Evolutionary conservation across 2,329 filamentous ascomycete species (phyloP).

Genomic region (Venturia pyrina): DNA sequence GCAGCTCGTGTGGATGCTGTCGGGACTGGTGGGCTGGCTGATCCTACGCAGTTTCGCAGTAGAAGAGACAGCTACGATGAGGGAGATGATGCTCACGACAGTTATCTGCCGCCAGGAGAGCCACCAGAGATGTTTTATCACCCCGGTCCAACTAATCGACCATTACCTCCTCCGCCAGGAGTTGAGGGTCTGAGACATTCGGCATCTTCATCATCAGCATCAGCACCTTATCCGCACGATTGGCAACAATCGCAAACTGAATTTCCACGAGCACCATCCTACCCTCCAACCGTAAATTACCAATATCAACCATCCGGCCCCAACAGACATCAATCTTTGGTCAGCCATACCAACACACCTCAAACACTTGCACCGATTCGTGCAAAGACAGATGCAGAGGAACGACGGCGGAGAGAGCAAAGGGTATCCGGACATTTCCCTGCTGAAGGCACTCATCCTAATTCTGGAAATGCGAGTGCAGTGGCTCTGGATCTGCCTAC

Average conservation of each 20-base stretch:
- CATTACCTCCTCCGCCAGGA: conserved; percentile 55
- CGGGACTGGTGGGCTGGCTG: conserved; percentile 79
- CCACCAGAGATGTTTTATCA: conserved; percentile 92
- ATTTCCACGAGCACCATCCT: conserved; percentile 11
- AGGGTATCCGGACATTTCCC: conserved; percentile 22
- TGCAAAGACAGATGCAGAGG: conserved; percentile 89
- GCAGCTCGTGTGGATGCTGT: conserved; percentile 74
- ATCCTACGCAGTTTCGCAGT: conserved; percentile 48
- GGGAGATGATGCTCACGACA: conserved; percentile 61
- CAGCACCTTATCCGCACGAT: conserved; percentile 44
- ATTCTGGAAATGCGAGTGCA: conserved; percentile 33
- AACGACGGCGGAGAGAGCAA: conserved; percentile 33
- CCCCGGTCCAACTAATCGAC: conserved; percentile 57
- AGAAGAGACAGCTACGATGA: conserved; percentile 83
- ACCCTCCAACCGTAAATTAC: conserved; percentile 1
- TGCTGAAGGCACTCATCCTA: conserved; percentile 43
- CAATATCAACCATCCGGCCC: conserved; percentile 8
- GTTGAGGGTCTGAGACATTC: conserved; percentile 23
- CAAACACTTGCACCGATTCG: conserved; percentile 71
- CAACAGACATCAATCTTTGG: conserved; percentile 51
- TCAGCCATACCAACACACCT: conserved; percentile 71
- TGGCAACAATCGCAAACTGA: conserved; percentile 5
- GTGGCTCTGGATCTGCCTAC: conserved; percentile 75
- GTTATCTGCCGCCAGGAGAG: conserved; percentile 39
- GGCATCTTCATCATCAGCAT: conserved; percentile 36